Evolutionary conservation across 1,284 basidiomycete genomes (phyloP).

Genomic region (Cryptococcus maquisensis): DNA sequence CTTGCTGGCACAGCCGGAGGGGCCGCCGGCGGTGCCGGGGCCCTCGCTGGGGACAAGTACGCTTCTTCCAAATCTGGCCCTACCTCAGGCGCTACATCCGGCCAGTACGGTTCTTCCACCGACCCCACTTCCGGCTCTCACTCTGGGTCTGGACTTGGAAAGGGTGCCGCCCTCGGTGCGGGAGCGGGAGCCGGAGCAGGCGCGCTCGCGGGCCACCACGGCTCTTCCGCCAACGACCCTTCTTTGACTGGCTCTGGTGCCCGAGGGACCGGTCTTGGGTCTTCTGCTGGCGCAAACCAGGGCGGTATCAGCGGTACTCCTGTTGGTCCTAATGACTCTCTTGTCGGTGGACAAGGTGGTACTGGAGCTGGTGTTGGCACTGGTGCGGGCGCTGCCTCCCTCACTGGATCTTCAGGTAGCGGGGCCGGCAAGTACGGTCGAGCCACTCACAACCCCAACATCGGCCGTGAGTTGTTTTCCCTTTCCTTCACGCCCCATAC

Average conservation of each 20-base stretch:
- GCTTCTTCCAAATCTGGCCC: constrained; percentile 1
- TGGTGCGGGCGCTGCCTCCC: not conserved
- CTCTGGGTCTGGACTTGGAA: not conserved
- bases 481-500: not conserved
- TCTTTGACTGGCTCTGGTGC: not conserved
- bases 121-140: not conserved
- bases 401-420: not conserved
- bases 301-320: not conserved
- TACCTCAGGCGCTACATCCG: constrained; percentile 8
- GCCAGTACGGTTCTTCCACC: constrained; percentile 12
- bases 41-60: constrained; percentile 10
- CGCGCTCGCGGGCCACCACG: not conserved
- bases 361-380: not conserved
- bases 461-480: not conserved
- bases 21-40: constrained; percentile 11
- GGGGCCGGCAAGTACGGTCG: constrained; percentile 15
- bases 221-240: constrained; percentile 1
- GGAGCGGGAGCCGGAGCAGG: constrained; percentile 3
- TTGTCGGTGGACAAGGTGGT: too few species aligned
- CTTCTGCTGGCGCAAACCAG: not conserved
- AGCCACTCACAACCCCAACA: not conserved
- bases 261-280: not conserved
- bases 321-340: not conserved
- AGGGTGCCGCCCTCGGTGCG: constrained; percentile 3
- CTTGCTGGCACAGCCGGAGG: constrained; percentile 16